A percentile compares a stretch with the other conserved stretches of the same genome.
These are phyloP conservation scores for Dillenia turbinata DNA, from an alignment of 164 flowering plant species.

Conservation along the genomic window DNA sequence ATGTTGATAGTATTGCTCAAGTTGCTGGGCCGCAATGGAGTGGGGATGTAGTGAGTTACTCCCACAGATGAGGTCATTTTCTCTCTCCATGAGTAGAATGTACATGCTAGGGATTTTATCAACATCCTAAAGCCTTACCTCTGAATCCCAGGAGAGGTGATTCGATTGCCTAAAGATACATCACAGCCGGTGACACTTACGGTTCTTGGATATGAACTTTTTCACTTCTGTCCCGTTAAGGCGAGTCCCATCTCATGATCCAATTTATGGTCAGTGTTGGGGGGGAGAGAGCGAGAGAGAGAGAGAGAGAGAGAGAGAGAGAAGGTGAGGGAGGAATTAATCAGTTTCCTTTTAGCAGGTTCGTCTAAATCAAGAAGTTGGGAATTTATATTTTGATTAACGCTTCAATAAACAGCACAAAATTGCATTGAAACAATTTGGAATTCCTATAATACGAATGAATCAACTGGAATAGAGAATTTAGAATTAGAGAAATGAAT, in stretches of 20 bases:
- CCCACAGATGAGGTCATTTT: conserved; percentile 50
- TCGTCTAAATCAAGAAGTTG: too few species aligned
- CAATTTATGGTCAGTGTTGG: not conserved
- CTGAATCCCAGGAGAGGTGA: conserved; percentile 51
- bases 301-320: too few species aligned
- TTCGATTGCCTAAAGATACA: conserved; percentile 66
- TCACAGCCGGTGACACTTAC: conserved; percentile 77
- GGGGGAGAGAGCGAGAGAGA: too few species aligned
- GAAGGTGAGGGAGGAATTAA: too few species aligned
- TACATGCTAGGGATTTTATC: not conserved
- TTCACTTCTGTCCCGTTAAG: conserved; percentile 80
- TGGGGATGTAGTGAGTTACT: conserved; percentile 60
- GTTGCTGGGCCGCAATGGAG: conserved; percentile 69
- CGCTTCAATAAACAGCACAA: too few species aligned
- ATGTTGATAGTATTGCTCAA: conserved; percentile 57
- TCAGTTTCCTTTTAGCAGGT: too few species aligned
- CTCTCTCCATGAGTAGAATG: not conserved
- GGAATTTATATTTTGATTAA: too few species aligned
- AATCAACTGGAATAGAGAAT: too few species aligned
- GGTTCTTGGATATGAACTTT: conserved; percentile 77
- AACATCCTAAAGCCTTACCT: not conserved
- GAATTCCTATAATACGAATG: too few species aligned
- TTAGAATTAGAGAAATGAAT: too few species aligned
- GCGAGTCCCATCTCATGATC: conserved; percentile 24
- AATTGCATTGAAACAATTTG: too few species aligned